phyloP scores from a whole-genome alignment of 352 stramenopile species.

The Hyaloperonospora arabidopsidis region DNA sequence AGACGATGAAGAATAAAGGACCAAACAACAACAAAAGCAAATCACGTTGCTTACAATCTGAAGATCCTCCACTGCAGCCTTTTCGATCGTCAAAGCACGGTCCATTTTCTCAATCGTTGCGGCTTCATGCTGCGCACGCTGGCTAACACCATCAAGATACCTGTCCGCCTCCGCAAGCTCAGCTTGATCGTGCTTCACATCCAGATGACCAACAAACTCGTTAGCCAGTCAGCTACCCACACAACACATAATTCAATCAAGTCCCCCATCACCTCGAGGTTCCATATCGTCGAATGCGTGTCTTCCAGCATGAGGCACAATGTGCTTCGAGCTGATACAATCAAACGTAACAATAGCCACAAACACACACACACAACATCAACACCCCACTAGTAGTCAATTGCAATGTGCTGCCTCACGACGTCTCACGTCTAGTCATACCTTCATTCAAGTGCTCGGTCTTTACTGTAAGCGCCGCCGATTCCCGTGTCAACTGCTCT shows the following conservation, averaged over 20 bases:
- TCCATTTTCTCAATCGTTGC: conserved; percentile 5
- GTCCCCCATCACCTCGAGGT: conserved; percentile 25
- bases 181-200: conserved; percentile 12
- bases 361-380: no score
- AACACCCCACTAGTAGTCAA: no score
- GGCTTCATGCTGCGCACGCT: conserved; percentile 17
- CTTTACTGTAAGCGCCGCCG: conserved; percentile 8
- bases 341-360: no score
- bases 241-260: no score
- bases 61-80: conserved; percentile 18
- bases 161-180: conserved; percentile 20
- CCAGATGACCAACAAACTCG: conserved; percentile 1
- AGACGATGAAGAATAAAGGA: neutral
- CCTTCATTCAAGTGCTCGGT: conserved; percentile 20
- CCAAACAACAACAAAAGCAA: neutral
- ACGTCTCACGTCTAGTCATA: no score
- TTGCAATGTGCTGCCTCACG: no score
- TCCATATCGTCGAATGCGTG: conserved; percentile 25
- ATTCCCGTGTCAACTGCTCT: conserved; percentile 13
- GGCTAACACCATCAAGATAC: conserved; percentile 15
- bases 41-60: conserved; percentile 14
- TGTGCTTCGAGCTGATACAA: conserved; percentile 16
- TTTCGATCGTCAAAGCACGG: conserved; percentile 9
- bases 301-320: conserved; percentile 24
- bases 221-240: neutral